Base-by-base conservation (phyloP, 306 rosid genomes). In the Acacia melanoxylon region DNA sequence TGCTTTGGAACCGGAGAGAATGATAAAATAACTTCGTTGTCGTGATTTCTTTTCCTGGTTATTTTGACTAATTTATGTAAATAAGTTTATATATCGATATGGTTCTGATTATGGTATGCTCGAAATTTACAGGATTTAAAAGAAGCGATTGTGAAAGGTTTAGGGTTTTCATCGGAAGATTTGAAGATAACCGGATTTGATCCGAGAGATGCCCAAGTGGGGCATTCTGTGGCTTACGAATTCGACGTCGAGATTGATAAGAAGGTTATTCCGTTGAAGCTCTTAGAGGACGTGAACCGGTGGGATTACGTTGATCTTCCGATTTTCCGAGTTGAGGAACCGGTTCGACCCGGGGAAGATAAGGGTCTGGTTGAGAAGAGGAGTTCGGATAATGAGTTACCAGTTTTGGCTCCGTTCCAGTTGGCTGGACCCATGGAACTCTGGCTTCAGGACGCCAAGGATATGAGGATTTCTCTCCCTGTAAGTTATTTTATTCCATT, bases 361-460 rank as follows among this genome's bases (percentile, higher is more conserved):
- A 86, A 67, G 19, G 90, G 83, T 16, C 68, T 92, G 87, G 91
- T 89, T 14, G 81, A 68, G 85, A 91, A 83, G 69, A 81, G 81
- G 40, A 80, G 46, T 35, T 40, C 76, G n/a, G 88, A 44, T 1
- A 27, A 68, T 7, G 84, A 74, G 52, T 86, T 88, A 69, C 98
- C 97, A 1, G 92, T 93, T 84, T 85, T 95, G 88, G 91, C 97
- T 65, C 99, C 99, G 17, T 95, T 95, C 80, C 94, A 91, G 86
- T 87, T 95, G n/a, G 98, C 96, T 16, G 97, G 99, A 45, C 99
- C 99, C 8, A 92, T 95, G 96, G 99, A 95, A 85, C 91, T 95
- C 20, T 95, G 99, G 98, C 90, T 95, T 77, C 95, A 93, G 80
- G 99, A 95, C 29, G 99, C 94, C 72, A 81, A 91, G 42, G 91